phyloP scores from a whole-genome alignment of 768 basidiomycete species.

The Agrocybe praecox region DNA sequence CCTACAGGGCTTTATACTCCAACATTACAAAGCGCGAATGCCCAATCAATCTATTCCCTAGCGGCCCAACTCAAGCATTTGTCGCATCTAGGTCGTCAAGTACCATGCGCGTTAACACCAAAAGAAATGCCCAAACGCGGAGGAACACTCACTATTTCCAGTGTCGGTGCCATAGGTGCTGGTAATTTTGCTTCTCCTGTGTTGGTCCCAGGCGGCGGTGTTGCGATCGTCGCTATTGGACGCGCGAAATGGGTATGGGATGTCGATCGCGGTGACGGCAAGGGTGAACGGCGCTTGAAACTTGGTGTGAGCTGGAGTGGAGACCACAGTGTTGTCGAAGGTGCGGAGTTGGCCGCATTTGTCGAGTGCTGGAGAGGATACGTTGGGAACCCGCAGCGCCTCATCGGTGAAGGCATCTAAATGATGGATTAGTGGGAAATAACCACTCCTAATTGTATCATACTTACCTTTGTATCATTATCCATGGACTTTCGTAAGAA shows the following conservation, averaged over 20 bases:
- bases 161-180: slow-evolving; percentile 78
- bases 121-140: slow-evolving; percentile 76
- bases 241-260: slow-evolving; percentile 80
- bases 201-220: slow-evolving; percentile 79
- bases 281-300: slow-evolving; percentile 31
- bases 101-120: slow-evolving; percentile 63
- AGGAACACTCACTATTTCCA: slow-evolving; percentile 80
- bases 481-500: neutral
- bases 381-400: slow-evolving; percentile 73
- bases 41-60: slow-evolving; percentile 58
- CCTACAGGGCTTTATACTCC: slow-evolving; percentile 86
- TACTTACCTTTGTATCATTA: neutral
- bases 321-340: slow-evolving; percentile 87
- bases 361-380: slow-evolving; percentile 83
- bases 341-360: slow-evolving; percentile 87
- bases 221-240: slow-evolving; percentile 85
- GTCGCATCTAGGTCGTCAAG: slow-evolving; percentile 64
- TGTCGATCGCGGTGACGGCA: slow-evolving; percentile 44
- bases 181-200: slow-evolving; percentile 75
- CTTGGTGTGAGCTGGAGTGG: slow-evolving; percentile 78
- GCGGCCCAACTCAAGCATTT: slow-evolving; percentile 64
- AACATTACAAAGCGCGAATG: slow-evolving; percentile 58
- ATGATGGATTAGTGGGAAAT: neutral
- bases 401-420: slow-evolving; percentile 59
- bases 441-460: neutral